phyloP scores from a whole-genome alignment of 306 rosid genomes.

The Sindora glabra region DNA sequence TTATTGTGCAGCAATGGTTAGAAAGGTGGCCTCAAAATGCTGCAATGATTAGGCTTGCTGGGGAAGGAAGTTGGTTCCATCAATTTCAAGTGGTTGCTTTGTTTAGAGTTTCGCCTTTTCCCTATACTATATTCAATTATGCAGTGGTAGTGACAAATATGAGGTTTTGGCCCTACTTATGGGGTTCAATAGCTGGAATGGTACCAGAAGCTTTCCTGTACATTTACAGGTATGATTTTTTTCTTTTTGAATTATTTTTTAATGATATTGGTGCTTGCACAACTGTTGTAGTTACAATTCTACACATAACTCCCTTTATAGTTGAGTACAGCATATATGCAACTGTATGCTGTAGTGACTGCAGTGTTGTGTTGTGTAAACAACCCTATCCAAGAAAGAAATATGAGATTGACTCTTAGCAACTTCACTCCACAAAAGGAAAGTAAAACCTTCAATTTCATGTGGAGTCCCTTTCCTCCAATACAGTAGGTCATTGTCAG shows the following conservation, averaged over 20 bases:
- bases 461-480: too few species aligned
- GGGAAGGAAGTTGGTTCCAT: slow-evolving; percentile 87
- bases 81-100: slow-evolving; percentile 88
- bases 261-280: too few species aligned
- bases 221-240: slow-evolving; percentile 68
- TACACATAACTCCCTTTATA: too few species aligned
- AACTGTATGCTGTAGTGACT: too few species aligned
- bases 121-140: slow-evolving; percentile 93
- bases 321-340: too few species aligned
- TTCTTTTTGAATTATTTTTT: background rate
- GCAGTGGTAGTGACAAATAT: slow-evolving; percentile 88
- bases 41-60: slow-evolving; percentile 85
- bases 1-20: slow-evolving; percentile 72
- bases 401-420: too few species aligned
- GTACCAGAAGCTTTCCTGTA: slow-evolving; percentile 94
- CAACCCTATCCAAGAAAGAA: too few species aligned
- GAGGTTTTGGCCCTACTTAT: slow-evolving; percentile 91
- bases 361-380: too few species aligned
- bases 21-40: slow-evolving; percentile 89
- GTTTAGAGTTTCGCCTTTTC: slow-evolving; percentile 93
- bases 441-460: too few species aligned
- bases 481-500: too few species aligned
- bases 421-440: too few species aligned
- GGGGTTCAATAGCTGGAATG: slow-evolving; percentile 96
- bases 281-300: too few species aligned